Base-by-base conservation (phyloP, 306 rosid genomes). In the Cucurbita moschata region DNA sequence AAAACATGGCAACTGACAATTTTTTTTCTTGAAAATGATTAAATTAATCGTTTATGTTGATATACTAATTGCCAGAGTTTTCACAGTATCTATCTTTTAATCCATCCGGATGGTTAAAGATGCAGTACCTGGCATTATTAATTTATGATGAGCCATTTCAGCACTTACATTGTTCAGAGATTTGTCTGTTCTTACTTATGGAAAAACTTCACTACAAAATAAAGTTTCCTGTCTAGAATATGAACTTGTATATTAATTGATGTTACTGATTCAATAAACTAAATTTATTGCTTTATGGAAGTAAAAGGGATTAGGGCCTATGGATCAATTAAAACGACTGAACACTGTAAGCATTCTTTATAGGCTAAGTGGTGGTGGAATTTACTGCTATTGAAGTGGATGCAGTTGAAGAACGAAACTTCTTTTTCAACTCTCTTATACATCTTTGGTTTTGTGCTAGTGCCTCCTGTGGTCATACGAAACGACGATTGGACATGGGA, bases 401-500 rank as follows among this genome's bases (percentile, higher is more conserved):
- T 15, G 11, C 14, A 16, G 75, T 44, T 59, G 60, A 56, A 60
- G 46, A 51, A 55, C n/a, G 62, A 74, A 55, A 58, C 39, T 44
- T n/a, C 54, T 73, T n/a, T 12, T 56, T 58, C n/a, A 2, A 46
- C 30, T 46, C 19, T 47, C 61, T 49, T 40, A 43, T 13, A 51
- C 59, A 51, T 40, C 60, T 59, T 57, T 76, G 75, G 82, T 63
- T 79, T 72, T 82, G 75, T 84, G 50, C 78, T 76, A 95, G 99
- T 89, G 79, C 96, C 99, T 80, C 99, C 99, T 8, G 86, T 91
- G 81, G 97, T 95, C 50, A 80, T 91, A 71, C 89, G 58, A 79
- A 95, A 95, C 84, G 88, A 95, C 63, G 96, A 91, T 46, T 89
- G 85, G 92, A 84, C 91, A 44, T 86, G 96, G 96, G 84, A 89